phyloP scores from a whole-genome alignment of 371 early-diverging fungal genomes.

The Entomophthora muscae region DNA sequence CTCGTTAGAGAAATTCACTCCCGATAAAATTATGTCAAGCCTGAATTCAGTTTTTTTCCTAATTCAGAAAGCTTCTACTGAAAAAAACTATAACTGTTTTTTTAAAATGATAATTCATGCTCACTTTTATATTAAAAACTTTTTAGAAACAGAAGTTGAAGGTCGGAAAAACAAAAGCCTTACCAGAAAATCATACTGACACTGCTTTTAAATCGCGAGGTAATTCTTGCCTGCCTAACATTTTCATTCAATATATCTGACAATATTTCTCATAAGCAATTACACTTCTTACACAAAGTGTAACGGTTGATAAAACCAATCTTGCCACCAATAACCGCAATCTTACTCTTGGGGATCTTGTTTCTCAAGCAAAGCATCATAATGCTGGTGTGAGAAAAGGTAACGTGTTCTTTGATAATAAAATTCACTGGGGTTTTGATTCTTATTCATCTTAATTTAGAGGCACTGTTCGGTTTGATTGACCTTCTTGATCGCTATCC shows the following conservation, averaged over 20 bases:
- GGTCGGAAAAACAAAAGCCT: neutral
- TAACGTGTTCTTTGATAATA: too few species aligned
- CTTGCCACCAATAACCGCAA: neutral
- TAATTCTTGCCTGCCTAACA: neutral
- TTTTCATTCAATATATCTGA: neutral
- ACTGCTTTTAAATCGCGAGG: neutral
- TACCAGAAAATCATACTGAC: conserved; percentile 1
- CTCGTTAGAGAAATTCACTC: neutral
- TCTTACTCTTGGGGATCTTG: neutral
- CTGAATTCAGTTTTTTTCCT: neutral
- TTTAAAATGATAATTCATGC: too few species aligned
- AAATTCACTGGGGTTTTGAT: too few species aligned
- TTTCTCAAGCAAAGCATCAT: neutral
- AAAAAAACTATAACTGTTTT: too few species aligned
- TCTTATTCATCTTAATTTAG: too few species aligned
- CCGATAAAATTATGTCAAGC: neutral
- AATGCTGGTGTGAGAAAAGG: conserved; percentile 3
- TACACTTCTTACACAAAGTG: neutral
- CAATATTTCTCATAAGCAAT: neutral
- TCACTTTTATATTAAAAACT: too few species aligned
- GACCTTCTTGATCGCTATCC: neutral
- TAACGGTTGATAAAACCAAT: neutral
- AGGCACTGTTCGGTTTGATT: neutral
- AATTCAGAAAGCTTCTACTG: neutral
- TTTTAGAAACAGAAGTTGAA: conserved; percentile 3